Evolutionary conservation across 2,329 filamentous ascomycete species (phyloP), one percentile per base, ranked within the genome.

Genomic region (Alternaria arbusti): DNA sequence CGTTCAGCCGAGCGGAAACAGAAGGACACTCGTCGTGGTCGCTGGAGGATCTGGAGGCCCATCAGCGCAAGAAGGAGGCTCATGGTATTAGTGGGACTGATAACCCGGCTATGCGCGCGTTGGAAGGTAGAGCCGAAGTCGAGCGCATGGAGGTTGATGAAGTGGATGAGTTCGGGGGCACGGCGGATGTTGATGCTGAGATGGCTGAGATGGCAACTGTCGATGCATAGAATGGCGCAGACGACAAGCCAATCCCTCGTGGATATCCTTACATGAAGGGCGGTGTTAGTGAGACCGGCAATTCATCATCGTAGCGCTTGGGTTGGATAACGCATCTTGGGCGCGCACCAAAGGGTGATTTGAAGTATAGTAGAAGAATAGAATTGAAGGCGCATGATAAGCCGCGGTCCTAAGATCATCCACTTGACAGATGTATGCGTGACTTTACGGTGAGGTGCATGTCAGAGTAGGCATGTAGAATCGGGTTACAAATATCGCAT

Each of bases 1-100:
- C 94, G 4, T 97, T 97, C 82, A 88, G 88, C 47, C 84, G 89
- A 0, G 90, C 88, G 69, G 90, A 97, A 78, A 94, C 97, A 74
- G 94, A 97, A 70, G 96, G 95, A 0, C 92, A 97, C 74, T 96
- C 92, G 73, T 96, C 92, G 10, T 99, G 96, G 96, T 94, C 90
- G 62, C 83, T 92, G 44, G 87, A 88, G 62, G 93, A 98, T 74
- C 81, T 98, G 55, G 87, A 90, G 80, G 85, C 83, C 54, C 91
- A 97, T 81, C 91, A 96, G 83, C 87, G 89, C 77, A 93, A 92
- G 80, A 83, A 88, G 71, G 90, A 92, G 63, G 83, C 89, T 66
- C 90, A 92, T 69, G 86, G 83, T 67, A 91, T 92, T 70, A 84
- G 84, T 62, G 88, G 90, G 71, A 82, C 91, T 43, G 85, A 87